Conservation (phyloP, 140 eudicot genomes). For the Stevia rebaudiana region DNA sequence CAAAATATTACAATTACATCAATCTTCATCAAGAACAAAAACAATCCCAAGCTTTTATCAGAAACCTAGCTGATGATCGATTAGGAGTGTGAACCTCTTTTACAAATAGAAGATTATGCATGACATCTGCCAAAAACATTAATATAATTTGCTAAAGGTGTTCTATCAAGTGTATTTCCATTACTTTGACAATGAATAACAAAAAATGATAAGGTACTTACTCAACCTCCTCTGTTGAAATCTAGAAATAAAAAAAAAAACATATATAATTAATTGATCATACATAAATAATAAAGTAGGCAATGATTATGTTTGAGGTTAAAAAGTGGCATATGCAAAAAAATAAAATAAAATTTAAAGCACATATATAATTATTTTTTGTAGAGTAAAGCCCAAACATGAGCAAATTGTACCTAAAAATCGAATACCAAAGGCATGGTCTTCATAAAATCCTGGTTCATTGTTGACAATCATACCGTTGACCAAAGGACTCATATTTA, state of each 20-base stretch:
- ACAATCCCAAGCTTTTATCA: too few species aligned
- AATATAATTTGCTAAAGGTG: background rate
- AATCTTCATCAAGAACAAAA: too few species aligned
- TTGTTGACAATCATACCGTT: slow-evolving; percentile 92
- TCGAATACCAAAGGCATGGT: slow-evolving; percentile 87
- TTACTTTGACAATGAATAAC: background rate
- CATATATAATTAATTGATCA: background rate
- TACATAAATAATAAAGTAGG: background rate
- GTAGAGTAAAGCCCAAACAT: background rate
- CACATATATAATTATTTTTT: too few species aligned
- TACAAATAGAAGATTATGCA: slow-evolving; percentile 88
- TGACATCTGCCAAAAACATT: slow-evolving; percentile 2
- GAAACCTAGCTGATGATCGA: too few species aligned
- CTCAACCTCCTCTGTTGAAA: background rate
- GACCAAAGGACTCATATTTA: slow-evolving; percentile 78
- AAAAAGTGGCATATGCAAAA: background rate
- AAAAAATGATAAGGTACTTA: background rate
- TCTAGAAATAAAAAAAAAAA: too few species aligned
- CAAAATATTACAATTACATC: too few species aligned
- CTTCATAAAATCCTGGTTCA: slow-evolving; percentile 98
- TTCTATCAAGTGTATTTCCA: background rate
- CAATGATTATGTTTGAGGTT: background rate
- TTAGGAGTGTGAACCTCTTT: slow-evolving; percentile 75
- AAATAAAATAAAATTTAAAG: too few species aligned
- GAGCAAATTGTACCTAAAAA: slow-evolving; percentile 54